phyloP scores from a whole-genome alignment of 2,329 filamentous ascomycete genomes.

The Gnomoniopsis sp. region DNA sequence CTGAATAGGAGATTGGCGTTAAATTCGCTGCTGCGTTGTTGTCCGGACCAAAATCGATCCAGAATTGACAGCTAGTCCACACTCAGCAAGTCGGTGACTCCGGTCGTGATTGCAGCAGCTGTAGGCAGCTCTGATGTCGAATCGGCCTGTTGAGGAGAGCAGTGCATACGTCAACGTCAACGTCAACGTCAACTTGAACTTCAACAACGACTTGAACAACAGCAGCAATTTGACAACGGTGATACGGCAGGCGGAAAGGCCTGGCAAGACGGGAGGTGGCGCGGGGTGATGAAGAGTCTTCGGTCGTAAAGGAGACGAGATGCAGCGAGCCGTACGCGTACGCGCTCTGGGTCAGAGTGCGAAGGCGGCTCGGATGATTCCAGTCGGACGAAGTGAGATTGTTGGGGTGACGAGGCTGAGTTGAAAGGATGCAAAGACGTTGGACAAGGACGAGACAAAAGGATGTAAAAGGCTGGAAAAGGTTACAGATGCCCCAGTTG shows the following conservation, averaged over 20 bases:
- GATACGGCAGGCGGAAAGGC: not conserved
- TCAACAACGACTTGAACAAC: too few relatives aligned
- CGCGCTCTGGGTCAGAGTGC: not conserved
- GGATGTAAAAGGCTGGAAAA: too few relatives aligned
- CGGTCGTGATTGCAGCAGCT: not conserved
- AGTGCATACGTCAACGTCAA: too few relatives aligned
- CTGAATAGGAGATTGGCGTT: not conserved
- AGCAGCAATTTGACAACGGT: not conserved
- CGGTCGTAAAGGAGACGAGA: not conserved
- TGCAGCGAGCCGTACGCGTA: not conserved
- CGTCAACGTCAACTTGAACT: too few relatives aligned
- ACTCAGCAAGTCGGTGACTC: too few relatives aligned
- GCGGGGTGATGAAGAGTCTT: not conserved
- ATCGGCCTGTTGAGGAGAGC: too few relatives aligned
- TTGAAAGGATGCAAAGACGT: too few relatives aligned
- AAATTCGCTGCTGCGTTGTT: not conserved
- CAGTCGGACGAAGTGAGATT: too few relatives aligned
- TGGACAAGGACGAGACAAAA: too few relatives aligned
- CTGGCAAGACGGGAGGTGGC: not conserved
- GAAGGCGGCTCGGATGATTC: not conserved
- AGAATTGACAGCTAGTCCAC: not conserved
- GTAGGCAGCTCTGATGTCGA: not conserved
- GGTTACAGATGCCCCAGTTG: too few relatives aligned
- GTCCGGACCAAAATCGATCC: not conserved
- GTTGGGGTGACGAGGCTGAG: too few relatives aligned